phyloP scores from a whole-genome alignment of 441 rosid genomes.

The Pelargonium australe region DNA sequence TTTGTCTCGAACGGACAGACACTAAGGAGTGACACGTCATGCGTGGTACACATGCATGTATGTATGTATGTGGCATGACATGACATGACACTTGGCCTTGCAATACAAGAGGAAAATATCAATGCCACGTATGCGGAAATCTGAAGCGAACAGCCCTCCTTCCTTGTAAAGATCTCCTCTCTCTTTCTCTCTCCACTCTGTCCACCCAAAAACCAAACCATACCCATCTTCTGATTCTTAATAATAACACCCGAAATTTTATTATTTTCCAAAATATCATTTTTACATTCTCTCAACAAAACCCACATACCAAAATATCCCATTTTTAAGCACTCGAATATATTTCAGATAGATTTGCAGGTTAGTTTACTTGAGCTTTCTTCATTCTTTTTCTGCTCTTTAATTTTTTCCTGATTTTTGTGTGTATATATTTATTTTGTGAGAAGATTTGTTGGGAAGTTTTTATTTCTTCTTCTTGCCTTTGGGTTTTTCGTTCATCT shows the following conservation, averaged over 20 bases:
- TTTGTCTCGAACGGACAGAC: background rate
- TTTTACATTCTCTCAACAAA: background rate
- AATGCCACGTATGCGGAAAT: conserved; percentile 65
- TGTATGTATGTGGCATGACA: background rate
- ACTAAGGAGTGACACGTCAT: background rate
- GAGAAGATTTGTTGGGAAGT: background rate
- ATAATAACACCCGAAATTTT: background rate
- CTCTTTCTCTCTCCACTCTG: conserved; percentile 23
- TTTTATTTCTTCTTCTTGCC: conserved; percentile 1
- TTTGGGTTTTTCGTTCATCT: conserved; percentile 13
- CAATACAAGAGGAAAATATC: conserved; percentile 55
- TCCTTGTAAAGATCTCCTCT: conserved; percentile 55
- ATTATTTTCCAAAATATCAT: background rate
- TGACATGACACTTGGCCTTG: conserved; percentile 32
- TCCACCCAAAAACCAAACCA: conserved; percentile 16
- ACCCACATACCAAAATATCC: background rate
- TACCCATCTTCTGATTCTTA: background rate
- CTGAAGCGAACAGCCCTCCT: conserved; percentile 27
- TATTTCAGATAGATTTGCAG: background rate
- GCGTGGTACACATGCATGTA: background rate
- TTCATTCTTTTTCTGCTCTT: conserved; percentile 9
- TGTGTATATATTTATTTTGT: background rate
- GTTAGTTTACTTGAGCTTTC: conserved; percentile 11
- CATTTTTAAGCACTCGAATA: background rate
- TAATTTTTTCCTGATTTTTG: background rate